Evolutionary conservation across 805 yeast species (phyloP), one percentile per base, ranked within the genome.

Genomic region (Priceomyces medius): DNA sequence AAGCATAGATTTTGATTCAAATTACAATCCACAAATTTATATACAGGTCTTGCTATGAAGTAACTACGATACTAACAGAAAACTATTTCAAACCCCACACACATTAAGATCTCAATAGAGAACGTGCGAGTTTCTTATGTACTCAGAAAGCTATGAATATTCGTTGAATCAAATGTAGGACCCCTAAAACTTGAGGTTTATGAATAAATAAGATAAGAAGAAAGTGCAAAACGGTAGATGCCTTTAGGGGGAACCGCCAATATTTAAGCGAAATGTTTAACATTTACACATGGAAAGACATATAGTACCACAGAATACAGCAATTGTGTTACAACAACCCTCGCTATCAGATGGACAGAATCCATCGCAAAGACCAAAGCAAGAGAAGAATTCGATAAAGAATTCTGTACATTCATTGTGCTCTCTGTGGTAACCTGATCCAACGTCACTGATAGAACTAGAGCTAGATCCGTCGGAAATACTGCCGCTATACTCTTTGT

Each of bases 291-390:
- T 59, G 3, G 61, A 47, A 31, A 68, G 55, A 16, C 65, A 49
- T 14, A 68, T 44, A 44, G 63, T 64, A 20, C 73, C 74, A 36
- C 63, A 49, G 54, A 68, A 64, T 1, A 61, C 52, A 7, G 72
- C 72, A 20, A 58, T 43, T 17, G 64, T 48, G 33, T 66, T 59
- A 38, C 68, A 41, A 45, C 63, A 69, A 7, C 76, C 74, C 39
- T 68, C 73, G 3, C 71, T 71, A 13, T 54, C 53, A 31, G 61
- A 44, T n/a, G 76, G 76, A 46, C 73, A 68, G 44, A 71, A 68
- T 5, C 58, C 51, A 35, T 66, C 69, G 38, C 61, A 61, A 36
- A 66, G 53, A 1, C 76, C 74, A 41, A 70, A 70, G 47, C 76
- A 70, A 14, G 59, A 43, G 37, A 53, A 55, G 29, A 49, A 55